A percentile compares a stretch with the other conserved stretches of the same genome.
Conservation (phyloP, 2,329 filamentous ascomycete genomes). For the Helicocarpus griseus region DNA sequence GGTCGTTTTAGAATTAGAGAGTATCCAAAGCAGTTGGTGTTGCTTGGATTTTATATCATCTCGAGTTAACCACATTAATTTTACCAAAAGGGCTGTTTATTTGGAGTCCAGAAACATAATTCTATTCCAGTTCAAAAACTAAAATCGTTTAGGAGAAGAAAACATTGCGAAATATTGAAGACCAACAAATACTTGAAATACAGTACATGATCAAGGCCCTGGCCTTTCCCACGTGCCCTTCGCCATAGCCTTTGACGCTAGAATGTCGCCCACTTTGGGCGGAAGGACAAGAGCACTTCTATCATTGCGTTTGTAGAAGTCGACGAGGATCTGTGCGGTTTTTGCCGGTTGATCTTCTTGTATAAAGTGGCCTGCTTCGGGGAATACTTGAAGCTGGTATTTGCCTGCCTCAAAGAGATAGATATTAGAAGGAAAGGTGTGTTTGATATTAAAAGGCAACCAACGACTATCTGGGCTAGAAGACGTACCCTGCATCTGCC, state of each 20-base stretch:
- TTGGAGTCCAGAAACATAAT: neutral
- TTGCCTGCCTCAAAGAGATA: slow-evolving; percentile 46
- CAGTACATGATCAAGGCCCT: neutral
- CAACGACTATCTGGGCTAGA: neutral
- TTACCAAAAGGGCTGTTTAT: too few relatives aligned
- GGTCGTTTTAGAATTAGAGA: neutral
- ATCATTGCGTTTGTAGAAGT: slow-evolving; percentile 90
- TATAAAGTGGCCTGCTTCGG: slow-evolving; percentile 91
- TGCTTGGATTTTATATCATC: too few relatives aligned
- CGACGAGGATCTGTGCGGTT: slow-evolving; percentile 72
- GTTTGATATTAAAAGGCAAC: neutral
- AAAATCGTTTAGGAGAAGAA: too few relatives aligned
- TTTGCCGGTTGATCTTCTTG: slow-evolving; percentile 92
- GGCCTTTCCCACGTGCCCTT: slow-evolving; percentile 17
- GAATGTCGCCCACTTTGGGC: slow-evolving; percentile 75
- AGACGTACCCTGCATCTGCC: slow-evolving; percentile 83
- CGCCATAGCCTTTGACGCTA: slow-evolving; percentile 34
- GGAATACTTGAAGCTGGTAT: slow-evolving; percentile 90
- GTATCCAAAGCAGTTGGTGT: neutral
- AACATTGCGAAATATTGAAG: too few relatives aligned
- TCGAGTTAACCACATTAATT: too few relatives aligned
- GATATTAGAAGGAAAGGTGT: neutral
- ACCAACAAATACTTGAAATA: too few relatives aligned
- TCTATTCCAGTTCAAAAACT: too few relatives aligned
- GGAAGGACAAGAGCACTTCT: slow-evolving; percentile 74